Evolutionary conservation across 2,329 filamentous ascomycete genomes (phyloP), one percentile per base, ranked within the genome.

Genomic region (Hymenoscyphus repandus): DNA sequence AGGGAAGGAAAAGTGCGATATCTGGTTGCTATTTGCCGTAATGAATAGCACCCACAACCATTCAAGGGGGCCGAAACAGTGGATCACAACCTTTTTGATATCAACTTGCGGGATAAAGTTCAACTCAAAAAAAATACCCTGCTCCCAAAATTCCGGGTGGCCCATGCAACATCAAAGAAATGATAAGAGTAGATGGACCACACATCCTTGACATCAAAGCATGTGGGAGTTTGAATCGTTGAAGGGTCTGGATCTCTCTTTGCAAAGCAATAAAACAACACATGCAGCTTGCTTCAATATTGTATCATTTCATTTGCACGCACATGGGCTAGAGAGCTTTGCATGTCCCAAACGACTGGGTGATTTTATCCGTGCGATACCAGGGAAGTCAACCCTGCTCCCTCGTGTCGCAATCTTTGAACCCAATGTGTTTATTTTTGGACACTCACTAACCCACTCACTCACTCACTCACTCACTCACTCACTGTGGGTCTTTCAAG

Each of bases 351-450:
- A 37, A 7, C 15, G 44, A 46, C 31, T 38, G 44, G 44, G 37
- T 33, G 17, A 38, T 12, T 40, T 47, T 47, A 40, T 18, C 45
- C 45, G 44, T 43, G 40, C 40, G 18, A 30, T 31, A 22, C 40
- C 13, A 27, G 40, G 36, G 27, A 10, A 15, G n/a, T 15, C 18
- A 36, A 47, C 51, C 51, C 36, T 50, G 51, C 11, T 47, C 15
- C 50, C 41, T 54, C 52, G 51, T 52, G 50, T 55, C 42, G 49
- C 37, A 55, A 52, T 51, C 27, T 53, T 33, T 32, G 43, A 40
- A 47, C n/a, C 11, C 38, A 41, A 18, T 13, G n/a, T 17, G 38
- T 13, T 41, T 41, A 41, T 41, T 41, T 41, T 41, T 41, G 38
- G 38, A 41, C 5, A 5, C n/a, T 27, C 3, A 18, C 4, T 13